These are phyloP conservation scores for Cokeromyces recurvatus DNA, from an alignment of 371 early-diverging fungal species.

Conservation along the genomic window DNA sequence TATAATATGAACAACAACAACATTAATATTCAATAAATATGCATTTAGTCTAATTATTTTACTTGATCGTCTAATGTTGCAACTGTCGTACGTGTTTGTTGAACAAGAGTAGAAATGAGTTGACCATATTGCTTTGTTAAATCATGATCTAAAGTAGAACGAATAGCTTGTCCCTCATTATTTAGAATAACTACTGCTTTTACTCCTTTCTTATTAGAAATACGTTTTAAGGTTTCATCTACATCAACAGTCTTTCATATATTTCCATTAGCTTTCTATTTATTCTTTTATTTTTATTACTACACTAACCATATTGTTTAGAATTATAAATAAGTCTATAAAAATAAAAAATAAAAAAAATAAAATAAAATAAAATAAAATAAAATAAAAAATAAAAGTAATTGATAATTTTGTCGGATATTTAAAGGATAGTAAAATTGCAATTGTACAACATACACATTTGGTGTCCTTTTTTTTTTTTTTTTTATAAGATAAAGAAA, in stretches of 20 bases:
- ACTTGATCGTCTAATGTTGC: constrained; percentile 36
- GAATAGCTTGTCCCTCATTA: constrained; percentile 79
- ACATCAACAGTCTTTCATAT: constrained; percentile 57
- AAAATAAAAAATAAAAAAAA: too few species aligned
- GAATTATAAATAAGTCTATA: too few species aligned
- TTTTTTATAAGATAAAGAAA: background rate
- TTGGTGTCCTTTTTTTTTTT: too few species aligned
- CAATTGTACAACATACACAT: too few species aligned
- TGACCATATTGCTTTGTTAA: constrained; percentile 73
- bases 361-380: too few species aligned
- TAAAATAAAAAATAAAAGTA: too few species aligned
- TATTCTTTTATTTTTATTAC: background rate
- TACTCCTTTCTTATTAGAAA: constrained; percentile 79
- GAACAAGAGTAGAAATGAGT: constrained; percentile 28
- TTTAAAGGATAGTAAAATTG: too few species aligned
- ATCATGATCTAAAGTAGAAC: constrained; percentile 79
- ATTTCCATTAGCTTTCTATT: background rate
- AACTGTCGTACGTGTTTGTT: constrained; percentile 33
- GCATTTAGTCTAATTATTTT: background rate
- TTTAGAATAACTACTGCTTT: constrained; percentile 77
- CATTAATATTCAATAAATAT: background rate
- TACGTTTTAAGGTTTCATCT: constrained; percentile 89
- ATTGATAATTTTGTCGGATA: too few species aligned
- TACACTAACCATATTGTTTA: too few species aligned
- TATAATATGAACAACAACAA: background rate